Percentiles rank a stretch among this genome's conserved stretches.
Conservation (phyloP, 2,329 filamentous ascomycete species). For the Penicillium crustosum region DNA sequence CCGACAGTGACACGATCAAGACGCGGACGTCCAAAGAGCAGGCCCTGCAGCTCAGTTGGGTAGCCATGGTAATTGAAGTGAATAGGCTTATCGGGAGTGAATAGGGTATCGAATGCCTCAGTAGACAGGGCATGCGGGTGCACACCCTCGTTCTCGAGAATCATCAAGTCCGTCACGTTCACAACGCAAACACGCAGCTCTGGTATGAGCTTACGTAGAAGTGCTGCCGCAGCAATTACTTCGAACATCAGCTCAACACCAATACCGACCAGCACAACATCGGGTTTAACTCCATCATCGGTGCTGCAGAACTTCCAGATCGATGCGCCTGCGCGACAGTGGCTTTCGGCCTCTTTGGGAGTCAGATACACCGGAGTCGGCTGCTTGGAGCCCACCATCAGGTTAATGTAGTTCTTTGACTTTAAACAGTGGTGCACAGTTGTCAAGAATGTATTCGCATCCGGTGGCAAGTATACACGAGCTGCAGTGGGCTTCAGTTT, state of each 20-base stretch:
- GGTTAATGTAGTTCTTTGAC: constrained; percentile 65
- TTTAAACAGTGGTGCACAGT: constrained; percentile 62
- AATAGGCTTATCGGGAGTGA: constrained; percentile 56
- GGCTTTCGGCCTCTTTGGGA: constrained; percentile 58
- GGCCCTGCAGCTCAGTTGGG: constrained; percentile 57
- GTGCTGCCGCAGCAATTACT: constrained; percentile 59
- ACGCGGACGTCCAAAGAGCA: constrained; percentile 59
- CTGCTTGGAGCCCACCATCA: constrained; percentile 68
- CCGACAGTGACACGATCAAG: constrained; percentile 56
- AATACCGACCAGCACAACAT: constrained; percentile 64
- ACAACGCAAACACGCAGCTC: constrained; percentile 60
- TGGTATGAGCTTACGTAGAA: constrained; percentile 54
- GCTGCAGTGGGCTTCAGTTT: constrained; percentile 63
- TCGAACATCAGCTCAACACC: constrained; percentile 67
- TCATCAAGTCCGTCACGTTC: constrained; percentile 67
- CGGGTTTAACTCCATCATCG: constrained; percentile 55
- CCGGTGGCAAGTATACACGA: constrained; percentile 65
- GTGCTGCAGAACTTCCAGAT: constrained; percentile 64
- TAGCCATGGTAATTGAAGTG: constrained; percentile 71
- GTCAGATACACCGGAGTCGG: constrained; percentile 62
- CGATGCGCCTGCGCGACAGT: constrained; percentile 60
- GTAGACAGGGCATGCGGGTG: constrained; percentile 61
- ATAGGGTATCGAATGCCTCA: constrained; percentile 56
- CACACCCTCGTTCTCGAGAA: constrained; percentile 54
- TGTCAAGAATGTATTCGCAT: constrained; percentile 67